Evolutionary conservation across 78 protist genomes (phyloP), one percentile per base, ranked within the genome.

Genomic region (Goniomonas avonlea): DNA sequence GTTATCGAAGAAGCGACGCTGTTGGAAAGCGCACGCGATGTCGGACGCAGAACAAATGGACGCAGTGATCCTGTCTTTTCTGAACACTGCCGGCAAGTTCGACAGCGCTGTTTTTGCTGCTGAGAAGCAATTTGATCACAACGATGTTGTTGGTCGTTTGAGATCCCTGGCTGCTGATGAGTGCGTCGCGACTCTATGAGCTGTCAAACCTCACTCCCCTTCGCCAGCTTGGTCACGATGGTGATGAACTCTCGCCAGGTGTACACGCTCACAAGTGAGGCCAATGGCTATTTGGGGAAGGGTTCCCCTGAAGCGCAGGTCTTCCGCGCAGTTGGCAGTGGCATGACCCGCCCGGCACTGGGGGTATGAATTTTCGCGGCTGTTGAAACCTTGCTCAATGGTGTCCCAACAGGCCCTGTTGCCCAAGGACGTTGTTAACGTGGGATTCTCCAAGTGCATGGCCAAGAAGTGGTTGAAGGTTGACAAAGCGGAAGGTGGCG

Each of bases 231-330:
- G 15, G 60, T 18, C 60, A 11, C 15, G 59, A 31, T 66, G 45
- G 74, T 40, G 55, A 23, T 27, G 0, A 5, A 4, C 25, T 56
- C 32, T 25, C 63, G 39, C 21, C 20, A 32, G 40, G 65, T 5
- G 21, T 81, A 39, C 53, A 32, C 9, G 69, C 63, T 84, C 39
- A 71, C 79, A 18, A 27, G 35, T 5, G 84, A 84, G 27, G 88
- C 81, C 13, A 53, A n/a, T 34, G 11, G 1, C 13, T 20, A 0
- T 25, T 17, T 40, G 40, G 34, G 1, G 25, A 3, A 41, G 15
- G 87, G 87, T 15, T 43, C 53, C 37, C 82, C 87, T 11, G 87
- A 83, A 56, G 70, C 56, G 17, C 41, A 20, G 17, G 71, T 83
- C 37, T 53, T 45, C 56, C 25, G 4, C 39, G 9, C 4, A 0